phyloP scores from a whole-genome alignment of 2,329 filamentous ascomycete species.

The Fusarium pseudonygamai region DNA sequence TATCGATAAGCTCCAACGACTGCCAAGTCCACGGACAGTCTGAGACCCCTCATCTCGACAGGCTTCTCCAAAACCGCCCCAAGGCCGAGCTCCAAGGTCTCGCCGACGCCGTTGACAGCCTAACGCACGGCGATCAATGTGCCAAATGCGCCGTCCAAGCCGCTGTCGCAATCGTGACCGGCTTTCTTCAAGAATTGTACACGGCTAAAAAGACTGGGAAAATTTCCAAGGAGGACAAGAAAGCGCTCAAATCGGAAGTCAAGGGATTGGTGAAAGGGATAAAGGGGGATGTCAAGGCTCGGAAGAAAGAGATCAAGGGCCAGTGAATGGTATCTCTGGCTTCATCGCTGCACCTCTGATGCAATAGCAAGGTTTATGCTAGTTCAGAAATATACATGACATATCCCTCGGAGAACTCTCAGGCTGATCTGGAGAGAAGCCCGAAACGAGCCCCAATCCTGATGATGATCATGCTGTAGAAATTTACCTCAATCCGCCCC shows the following conservation, averaged over 20 bases:
- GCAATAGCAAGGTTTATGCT: background rate
- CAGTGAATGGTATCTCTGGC: background rate
- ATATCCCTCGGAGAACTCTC: background rate
- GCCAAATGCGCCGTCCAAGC: conserved; percentile 20
- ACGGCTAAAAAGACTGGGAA: conserved; percentile 25
- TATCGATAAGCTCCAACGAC: background rate
- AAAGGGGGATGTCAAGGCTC: conserved; percentile 4
- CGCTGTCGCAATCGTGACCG: conserved; percentile 1
- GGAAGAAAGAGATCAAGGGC: conserved; percentile 4
- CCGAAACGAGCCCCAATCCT: background rate
- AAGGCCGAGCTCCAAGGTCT: conserved; percentile 11
- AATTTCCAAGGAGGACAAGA: conserved; percentile 27
- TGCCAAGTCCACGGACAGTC: conserved; percentile 8
- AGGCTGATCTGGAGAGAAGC: background rate
- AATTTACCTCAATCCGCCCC: conserved; percentile 8
- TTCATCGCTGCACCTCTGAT: background rate
- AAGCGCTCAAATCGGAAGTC: conserved; percentile 25
- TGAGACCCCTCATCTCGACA: conserved; percentile 19
- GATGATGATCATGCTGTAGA: background rate
- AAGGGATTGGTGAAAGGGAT: conserved; percentile 16
- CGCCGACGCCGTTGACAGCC: background rate
- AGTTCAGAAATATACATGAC: background rate
- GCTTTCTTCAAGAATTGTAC: conserved; percentile 11
- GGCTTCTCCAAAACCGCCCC: conserved; percentile 12
- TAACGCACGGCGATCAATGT: conserved; percentile 10